These are phyloP conservation scores for Paecilomyces dactylethromorphus DNA, from an alignment of 2,329 filamentous ascomycete species.

Conservation along the genomic window DNA sequence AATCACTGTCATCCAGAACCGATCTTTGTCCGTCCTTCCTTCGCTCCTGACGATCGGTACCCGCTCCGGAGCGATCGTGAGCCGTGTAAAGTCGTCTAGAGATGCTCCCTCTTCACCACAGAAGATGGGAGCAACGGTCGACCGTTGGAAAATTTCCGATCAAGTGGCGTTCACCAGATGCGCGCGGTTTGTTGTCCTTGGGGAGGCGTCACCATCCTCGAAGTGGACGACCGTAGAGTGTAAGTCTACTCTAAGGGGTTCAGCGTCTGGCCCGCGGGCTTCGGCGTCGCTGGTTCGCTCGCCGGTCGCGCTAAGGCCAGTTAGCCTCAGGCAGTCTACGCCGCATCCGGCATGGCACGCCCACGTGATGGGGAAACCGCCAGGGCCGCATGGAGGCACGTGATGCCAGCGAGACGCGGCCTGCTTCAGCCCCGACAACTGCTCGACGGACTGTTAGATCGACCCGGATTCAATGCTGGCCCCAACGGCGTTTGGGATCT, in stretches of 20 bases:
- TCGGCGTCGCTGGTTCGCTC: not conserved
- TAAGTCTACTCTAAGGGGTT: not conserved
- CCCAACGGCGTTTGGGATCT: not conserved
- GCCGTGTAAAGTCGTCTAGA: not conserved
- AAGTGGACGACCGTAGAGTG: not conserved
- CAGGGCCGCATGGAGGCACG: not conserved
- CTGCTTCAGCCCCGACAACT: not conserved
- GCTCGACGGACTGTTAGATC: not conserved
- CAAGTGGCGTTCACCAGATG: not conserved
- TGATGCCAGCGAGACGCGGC: not conserved
- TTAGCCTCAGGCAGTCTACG: not conserved
- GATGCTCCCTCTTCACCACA: not conserved
- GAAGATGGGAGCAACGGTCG: not conserved
- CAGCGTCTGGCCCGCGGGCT: not conserved
- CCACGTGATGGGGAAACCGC: not conserved
- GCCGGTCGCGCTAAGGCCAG: not conserved
- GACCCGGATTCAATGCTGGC: not conserved
- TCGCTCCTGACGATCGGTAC: not conserved
- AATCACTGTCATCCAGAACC: not conserved
- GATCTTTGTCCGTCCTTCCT: not conserved
- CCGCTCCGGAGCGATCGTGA: not conserved
- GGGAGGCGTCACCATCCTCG: not conserved
- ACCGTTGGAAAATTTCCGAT: not conserved
- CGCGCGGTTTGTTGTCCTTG: not conserved
- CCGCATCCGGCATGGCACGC: not conserved